Evolutionary conservation across 2,329 filamentous ascomycete species (phyloP), one percentile per base, ranked within the genome.

Genomic region (Davidsoniella australis): DNA sequence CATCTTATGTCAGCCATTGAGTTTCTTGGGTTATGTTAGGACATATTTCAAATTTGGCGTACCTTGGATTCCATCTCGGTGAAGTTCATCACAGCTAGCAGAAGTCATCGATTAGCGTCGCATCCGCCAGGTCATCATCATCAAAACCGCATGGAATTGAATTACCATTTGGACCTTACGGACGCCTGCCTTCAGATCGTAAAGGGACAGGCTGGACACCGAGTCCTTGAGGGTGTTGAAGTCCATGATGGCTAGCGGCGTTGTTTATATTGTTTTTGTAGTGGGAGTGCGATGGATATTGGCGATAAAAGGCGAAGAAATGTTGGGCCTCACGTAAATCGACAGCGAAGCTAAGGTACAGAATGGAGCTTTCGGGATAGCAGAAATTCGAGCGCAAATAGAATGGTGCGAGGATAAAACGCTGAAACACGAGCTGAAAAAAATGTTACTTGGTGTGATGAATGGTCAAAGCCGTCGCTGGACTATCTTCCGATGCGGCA

Each of bases 121-220:
- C 37, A 48, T 38, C 18, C 42, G 36, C 20, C 33, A 43, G 20
- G 12, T 18, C 41, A 45, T 41, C n/a, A 10, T 7, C 42, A 14
- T 43, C 18, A 26, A 8, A 23, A 38, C 17, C 47, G 41, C 23
- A 24, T 12, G 29, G 8, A 10, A 33, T 33, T 2, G 29, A 56
- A 73, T 58, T 69, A 94, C 88, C 88, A 89, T 95, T 95, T 95
- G 88, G 53, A 93, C 85, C 66, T 95, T 94, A 58, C 88, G 81
- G 58, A 95, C 86, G 56, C 87, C 84, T 49, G 88, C 88, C 71
- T 95, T 95, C 69, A 95, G 63, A 66, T 95, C 88, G 71, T 95
- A 95, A 65, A 95, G 74, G 59, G 84, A 85, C 73, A 95, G 73
- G 69, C 91, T 93, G 70, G 81, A 81, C 66, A 94, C 86, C 67